Base-by-base conservation (phyloP, 129 eudicot genomes). In the Saussurea involucrata region DNA sequence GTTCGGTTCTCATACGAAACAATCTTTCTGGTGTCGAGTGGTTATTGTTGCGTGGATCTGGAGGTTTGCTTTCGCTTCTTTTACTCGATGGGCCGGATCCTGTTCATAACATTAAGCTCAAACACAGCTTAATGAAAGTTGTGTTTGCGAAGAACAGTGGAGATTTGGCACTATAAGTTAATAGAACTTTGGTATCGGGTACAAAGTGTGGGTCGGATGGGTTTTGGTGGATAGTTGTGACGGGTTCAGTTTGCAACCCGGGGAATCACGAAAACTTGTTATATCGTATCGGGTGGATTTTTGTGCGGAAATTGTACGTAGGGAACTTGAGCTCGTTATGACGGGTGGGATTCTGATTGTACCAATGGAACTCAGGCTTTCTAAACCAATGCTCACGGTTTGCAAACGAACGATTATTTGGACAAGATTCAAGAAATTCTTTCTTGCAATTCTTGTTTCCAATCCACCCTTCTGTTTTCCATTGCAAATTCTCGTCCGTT, bases 11-110 rank as follows among this genome's bases (percentile, higher is more conserved):
- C 8, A 69, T 91, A 15, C 85, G 97, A 76, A 95, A 91, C 88
- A 91, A 91, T 85, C 89, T 89, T 42, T 91, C 98, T 22, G 98
- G 98, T 66, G 94, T 95, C 4, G 98, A 90, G 85, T 91, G 90
- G 97, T 46, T 94, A 75, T 42, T 90, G 8, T 77, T 94, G 72
- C 90, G 77, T 71, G 98, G 97, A 18, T 85, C 81, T 63, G 98
- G 98, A 46, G 98, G 98, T 6, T 86, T 79, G 40, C 72, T 83
- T 65, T 93, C 97, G 4, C 60, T 94, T 46, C 84, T 69, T 34
- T 80, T 94, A 78, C 85, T 80, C 61, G 92, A 94, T 20, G 93
- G 88, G 31, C 76, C 86, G 3, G 84, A 86, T 72, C 89, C 84
- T 0, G 88, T 87, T 57, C 88, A 75, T 57, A 83, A 74, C 7